Evolutionary conservation across 1,284 basidiomycete genomes (phyloP).

Genomic region (Ganoderma sinense): DNA sequence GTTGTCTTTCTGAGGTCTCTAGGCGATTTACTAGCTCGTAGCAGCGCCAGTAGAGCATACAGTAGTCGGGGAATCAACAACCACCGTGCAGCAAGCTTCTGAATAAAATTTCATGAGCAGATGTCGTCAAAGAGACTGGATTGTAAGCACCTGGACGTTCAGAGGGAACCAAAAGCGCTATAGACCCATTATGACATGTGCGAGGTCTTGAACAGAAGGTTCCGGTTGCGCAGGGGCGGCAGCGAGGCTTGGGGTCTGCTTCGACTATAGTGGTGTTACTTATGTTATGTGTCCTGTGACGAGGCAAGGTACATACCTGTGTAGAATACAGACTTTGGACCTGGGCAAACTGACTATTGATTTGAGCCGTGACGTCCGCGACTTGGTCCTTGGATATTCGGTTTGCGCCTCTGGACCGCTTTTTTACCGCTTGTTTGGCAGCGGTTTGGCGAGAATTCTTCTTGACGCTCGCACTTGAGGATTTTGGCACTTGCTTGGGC

Average conservation of each 20-base stretch:
- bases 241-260: neutral
- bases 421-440: slow-evolving; percentile 17
- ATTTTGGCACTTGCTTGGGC: slow-evolving; percentile 2
- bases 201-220: slow-evolving; percentile 16
- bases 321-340: slow-evolving; percentile 16
- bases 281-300: neutral
- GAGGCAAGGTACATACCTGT: slow-evolving; percentile 4
- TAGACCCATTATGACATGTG: slow-evolving; percentile 17
- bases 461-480: slow-evolving; percentile 1
- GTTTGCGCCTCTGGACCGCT: slow-evolving; percentile 13
- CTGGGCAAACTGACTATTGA: slow-evolving; percentile 26
- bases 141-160: neutral
- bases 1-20: neutral
- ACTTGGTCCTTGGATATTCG: slow-evolving; percentile 22
- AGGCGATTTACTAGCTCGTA: neutral
- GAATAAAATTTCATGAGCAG: neutral
- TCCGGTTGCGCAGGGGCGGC: slow-evolving; percentile 1
- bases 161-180: neutral
- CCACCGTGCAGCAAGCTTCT: neutral
- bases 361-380: slow-evolving; percentile 21
- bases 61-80: neutral
- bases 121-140: neutral
- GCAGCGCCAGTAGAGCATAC: neutral
- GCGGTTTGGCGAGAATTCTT: neutral
- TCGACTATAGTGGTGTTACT: neutral